Conservation (phyloP, 139 green algal genomes). For the Pleodorina starrii region DNA sequence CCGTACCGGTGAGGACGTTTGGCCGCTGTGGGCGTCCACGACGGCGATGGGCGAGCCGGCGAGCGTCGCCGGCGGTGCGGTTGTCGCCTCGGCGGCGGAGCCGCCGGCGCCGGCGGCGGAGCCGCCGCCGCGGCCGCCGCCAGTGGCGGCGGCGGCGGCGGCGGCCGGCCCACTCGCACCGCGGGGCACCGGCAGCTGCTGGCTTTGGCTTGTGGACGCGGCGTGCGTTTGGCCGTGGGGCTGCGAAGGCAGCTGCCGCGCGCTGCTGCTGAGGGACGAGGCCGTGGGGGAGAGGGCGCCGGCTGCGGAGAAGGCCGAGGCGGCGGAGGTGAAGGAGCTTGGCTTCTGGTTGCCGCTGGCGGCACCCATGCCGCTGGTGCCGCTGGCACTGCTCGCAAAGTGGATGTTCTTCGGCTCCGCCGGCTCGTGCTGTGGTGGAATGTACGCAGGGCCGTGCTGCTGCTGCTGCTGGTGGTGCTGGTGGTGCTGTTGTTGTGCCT, state of each 20-base stretch:
- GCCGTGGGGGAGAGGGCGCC: not conserved
- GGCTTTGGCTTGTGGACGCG: too few relatives aligned
- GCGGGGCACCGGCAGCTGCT: not conserved
- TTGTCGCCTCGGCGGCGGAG: not conserved
- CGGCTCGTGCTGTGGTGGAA: too few relatives aligned
- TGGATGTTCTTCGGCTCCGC: too few relatives aligned
- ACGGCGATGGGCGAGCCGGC: not conserved
- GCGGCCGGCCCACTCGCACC: not conserved
- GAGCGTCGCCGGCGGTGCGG: not conserved
- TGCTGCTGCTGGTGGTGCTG: too few relatives aligned
- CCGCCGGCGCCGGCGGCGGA: too few relatives aligned
- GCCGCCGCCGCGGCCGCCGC: too few relatives aligned
- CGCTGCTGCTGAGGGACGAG: slow-evolving; percentile 11
- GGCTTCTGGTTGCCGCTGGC: not conserved
- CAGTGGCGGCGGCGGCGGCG: not conserved
- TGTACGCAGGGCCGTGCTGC: too few relatives aligned
- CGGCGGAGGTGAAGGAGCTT: not conserved
- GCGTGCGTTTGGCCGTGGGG: not conserved
- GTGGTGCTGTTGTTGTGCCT: too few relatives aligned
- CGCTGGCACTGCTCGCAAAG: not conserved
- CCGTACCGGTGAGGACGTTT: not conserved
- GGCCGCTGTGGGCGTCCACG: not conserved
- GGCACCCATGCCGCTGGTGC: not conserved
- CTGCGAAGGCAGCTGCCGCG: not conserved
- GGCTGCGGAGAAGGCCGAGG: not conserved